Conservation (phyloP, 306 rosid species). For the Sesbania bispinosa region DNA sequence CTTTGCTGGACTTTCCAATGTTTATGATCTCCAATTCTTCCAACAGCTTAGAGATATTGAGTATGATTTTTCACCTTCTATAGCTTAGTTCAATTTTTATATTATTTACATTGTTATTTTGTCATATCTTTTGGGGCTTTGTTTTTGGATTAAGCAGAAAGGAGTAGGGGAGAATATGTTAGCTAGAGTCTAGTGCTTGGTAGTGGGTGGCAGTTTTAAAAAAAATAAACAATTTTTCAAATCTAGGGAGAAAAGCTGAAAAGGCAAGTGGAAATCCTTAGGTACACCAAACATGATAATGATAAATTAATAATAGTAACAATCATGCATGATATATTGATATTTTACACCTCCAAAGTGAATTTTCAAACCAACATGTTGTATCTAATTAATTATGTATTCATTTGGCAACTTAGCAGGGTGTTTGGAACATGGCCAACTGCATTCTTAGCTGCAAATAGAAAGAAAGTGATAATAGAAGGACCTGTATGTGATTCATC, state of each 20-base stretch:
- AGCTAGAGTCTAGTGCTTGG: background rate
- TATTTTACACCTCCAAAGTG: too few species aligned
- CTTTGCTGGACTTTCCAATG: conserved; percentile 84
- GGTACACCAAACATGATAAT: conserved; percentile 14
- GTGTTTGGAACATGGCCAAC: conserved; percentile 94
- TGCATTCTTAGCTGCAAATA: conserved; percentile 60
- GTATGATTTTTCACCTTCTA: conserved; percentile 41
- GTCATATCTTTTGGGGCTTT: background rate
- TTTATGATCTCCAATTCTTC: conserved; percentile 84
- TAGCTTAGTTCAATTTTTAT: background rate
- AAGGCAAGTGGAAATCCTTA: background rate
- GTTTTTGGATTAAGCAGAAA: background rate
- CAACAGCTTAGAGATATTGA: conserved; percentile 78
- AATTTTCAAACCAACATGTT: background rate
- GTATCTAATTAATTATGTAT: background rate
- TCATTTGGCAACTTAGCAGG: conserved; percentile 37
- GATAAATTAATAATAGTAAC: background rate
- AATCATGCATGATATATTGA: background rate
- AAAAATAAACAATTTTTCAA: background rate
- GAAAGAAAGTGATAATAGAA: conserved; percentile 70
- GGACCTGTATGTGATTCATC: conserved; percentile 93
- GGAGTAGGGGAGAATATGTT: background rate
- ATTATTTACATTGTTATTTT: background rate
- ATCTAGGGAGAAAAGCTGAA: background rate
- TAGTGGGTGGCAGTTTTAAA: background rate